Evolutionary conservation across 2,329 filamentous ascomycete genomes (phyloP), one percentile per base, ranked within the genome.

Genomic region (Spiromastix sp.): DNA sequence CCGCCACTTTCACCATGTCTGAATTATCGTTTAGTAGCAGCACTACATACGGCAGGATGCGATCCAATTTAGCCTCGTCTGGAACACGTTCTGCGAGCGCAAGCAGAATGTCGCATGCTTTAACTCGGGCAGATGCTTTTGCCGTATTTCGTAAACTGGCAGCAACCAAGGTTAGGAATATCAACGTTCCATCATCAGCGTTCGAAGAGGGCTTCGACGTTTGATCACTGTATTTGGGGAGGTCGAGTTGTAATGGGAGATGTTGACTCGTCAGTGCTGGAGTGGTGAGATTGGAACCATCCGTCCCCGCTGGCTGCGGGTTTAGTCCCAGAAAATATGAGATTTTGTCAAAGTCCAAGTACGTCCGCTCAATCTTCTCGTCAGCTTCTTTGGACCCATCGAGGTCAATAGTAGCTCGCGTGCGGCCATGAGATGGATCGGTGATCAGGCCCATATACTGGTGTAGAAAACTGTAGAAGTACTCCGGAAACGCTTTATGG

Each of bases 361-460:
- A 96, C 1, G 98, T 80, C 28, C 86, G 77, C 49, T 96, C 85
- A 50, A 98, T 96, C 27, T 91, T 77, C 46, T 95, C 86, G 57
- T 98, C 91, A 1, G 86, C 79, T 57, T 95, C 86, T 41, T 82
- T 82, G 34, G 87, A 68, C 50, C 87, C 93, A 44, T 74, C 77
- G 3, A 70, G 63, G 8, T 75, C 70, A 1, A 81, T 74, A 7
- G 80, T 79, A 27, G 85, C 71, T 8, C 79, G 73, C 34, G 74
- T 78, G 44, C 81, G 79, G 1, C 85, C 85, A 1, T 85, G 84
- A 0, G 81, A 84, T 0, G 87, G 82, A 54, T 96, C 86, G 3
- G 91, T 96, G 42, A 98, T 84, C 36, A 93, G 73, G 47, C 85
- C 84, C 85, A 98, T 95, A 54, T 98, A 94, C 50, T 95, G 87